Evolutionary conservation across 257 asterid genomes (phyloP), one percentile per base, ranked within the genome.

Genomic region (Przewalskia tangutica): DNA sequence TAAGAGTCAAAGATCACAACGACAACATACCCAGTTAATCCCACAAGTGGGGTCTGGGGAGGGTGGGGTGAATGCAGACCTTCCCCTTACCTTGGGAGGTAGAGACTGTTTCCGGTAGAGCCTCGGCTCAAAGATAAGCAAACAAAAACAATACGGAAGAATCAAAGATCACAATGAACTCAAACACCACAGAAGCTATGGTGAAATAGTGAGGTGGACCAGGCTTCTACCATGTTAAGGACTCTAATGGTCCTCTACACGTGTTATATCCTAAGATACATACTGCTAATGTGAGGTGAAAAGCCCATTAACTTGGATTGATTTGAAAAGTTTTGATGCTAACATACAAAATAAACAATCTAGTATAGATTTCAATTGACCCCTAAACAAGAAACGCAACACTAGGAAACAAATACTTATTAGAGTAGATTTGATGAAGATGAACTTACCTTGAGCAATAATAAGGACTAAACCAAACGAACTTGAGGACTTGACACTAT

Each of bases 401-500:
- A 59, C 59, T 3, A 6, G 40, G 5, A 36, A 80, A 59, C 10
- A 46, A 70, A 81, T 14, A 27, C 32, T 27, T 27, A 79, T 53
- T 63, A 34, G 44, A 82, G 70, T 79, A 54, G 27, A 75, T 77
- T 17, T 63, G 46, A 59, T 0, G 60, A 85, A 79, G 86, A 55
- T 82, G 46, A 76, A 46, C 63, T 64, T 87, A 91, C 98, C 97
- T 91, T 90, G 84, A 12, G 89, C 94, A 87, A 94, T 89, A 68
- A 89, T 88, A 44, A 94, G 90, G 87, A 90, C 84, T 71, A 93
- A 64, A 70, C 92, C 81, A 79, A 91, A 85, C 20, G 90, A 82
- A 71, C 89, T 83, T 55, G 40, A 80, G 50, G 95, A 86, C 38
- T 73, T 58, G 81, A 91, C 88, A 38, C 75, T 84, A 44, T 91